These are phyloP conservation scores for Aspergillus phoenicis DNA, from an alignment of 2,329 filamentous ascomycete species.

Conservation along the genomic window DNA sequence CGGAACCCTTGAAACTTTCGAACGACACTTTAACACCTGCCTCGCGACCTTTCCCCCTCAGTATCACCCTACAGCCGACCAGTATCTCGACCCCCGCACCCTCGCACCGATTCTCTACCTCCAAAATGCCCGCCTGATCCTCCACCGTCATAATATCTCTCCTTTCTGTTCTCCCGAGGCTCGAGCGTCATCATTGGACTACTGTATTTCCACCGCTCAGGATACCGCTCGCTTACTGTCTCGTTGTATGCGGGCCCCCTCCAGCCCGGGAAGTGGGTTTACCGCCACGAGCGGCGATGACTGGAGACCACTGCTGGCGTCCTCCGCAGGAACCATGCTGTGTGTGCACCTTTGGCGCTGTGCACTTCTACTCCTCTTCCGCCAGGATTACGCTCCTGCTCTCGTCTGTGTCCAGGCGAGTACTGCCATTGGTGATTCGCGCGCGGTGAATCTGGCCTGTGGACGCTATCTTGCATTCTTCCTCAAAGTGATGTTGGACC, in stretches of 20 bases:
- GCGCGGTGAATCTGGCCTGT: constrained; percentile 74
- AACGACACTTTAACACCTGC: constrained; percentile 76
- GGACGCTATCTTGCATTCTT: constrained; percentile 85
- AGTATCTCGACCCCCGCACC: constrained; percentile 71
- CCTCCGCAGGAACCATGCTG: constrained; percentile 72
- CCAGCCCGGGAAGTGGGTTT: constrained; percentile 11
- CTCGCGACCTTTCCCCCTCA: constrained; percentile 73
- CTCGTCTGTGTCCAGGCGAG: constrained; percentile 72
- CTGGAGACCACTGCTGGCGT: constrained; percentile 62
- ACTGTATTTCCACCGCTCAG: constrained; percentile 72
- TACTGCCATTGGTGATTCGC: constrained; percentile 68
- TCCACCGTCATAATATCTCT: constrained; percentile 86
- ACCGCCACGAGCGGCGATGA: constrained; percentile 33
- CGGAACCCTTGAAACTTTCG: constrained; percentile 73
- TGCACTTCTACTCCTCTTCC: constrained; percentile 75
- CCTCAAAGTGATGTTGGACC: constrained; percentile 65
- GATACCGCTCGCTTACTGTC: constrained; percentile 78
- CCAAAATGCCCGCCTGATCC: constrained; percentile 77
- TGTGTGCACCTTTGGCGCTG: constrained; percentile 87
- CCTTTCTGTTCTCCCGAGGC: constrained; percentile 68
- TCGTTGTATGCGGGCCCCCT: constrained; percentile 57
- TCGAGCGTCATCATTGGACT: constrained; percentile 71
- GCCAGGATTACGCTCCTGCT: constrained; percentile 72
- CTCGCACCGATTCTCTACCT: constrained; percentile 76
- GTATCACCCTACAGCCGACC: constrained; percentile 68